Base-by-base conservation (phyloP, 257 asterid genomes). In the Primulina eburnea region DNA sequence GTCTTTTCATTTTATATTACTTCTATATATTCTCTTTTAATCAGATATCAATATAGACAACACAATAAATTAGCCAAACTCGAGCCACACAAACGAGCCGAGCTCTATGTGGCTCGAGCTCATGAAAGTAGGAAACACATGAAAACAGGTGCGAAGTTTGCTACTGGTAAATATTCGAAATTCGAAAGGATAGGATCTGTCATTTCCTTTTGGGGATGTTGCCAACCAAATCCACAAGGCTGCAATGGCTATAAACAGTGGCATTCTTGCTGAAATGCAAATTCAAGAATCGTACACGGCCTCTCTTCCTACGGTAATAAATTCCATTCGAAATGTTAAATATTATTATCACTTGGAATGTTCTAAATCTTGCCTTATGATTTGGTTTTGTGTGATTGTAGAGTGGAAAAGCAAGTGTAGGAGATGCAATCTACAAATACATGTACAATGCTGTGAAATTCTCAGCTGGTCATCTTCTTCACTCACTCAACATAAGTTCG, bases 201-300 rank as follows among this genome's bases (percentile, higher is more conserved):
- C n/a, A n/a, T n/a, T n/a, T n/a, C n/a, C n/a, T n/a, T n/a, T n/a
- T 75, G 81, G 78, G 30, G 72, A 80, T 61, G 82, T 88, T n/a
- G 89, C 99, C 21, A 84, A 82, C 82, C 99, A 94, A 73, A 86
- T 94, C 43, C 96, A 86, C 79, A 91, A 89, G 78, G 99, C 99
- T 18, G 92, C 99, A 7, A 91, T 85, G 95, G 96, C 96, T 0
- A 87, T 91, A 65, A 94, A 94, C 77, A 82, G 78, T 34, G 72
- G 81, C 61, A 84, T 88, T 77, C 92, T 91, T 65, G 74, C 97
- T 30, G 99, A 94, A 52, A 89, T 94, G 95, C 87, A 83, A 40
- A 81, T 89, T 34, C 99, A 97, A 33, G 96, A 94, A 38, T 86
- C 96, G 4, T 89, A 87, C 84, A 72, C 82, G 78, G 79, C 84